These are phyloP conservation scores for Thalassiosira livingstoniorum DNA, from an alignment of 352 stramenopile species.

Conservation along the genomic window DNA sequence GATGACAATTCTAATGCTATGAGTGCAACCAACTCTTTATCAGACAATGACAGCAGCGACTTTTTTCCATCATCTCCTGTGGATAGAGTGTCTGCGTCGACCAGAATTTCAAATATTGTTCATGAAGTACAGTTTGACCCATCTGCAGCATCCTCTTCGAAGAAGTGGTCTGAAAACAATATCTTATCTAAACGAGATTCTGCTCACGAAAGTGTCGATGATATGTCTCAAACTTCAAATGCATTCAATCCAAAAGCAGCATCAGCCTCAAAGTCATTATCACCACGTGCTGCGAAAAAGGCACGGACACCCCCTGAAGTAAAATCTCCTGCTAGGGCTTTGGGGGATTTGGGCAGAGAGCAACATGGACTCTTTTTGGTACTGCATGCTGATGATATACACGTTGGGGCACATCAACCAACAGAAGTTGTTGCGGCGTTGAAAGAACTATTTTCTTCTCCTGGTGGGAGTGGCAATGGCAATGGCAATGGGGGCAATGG, in stretches of 20 bases:
- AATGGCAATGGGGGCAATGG: conserved; percentile 71
- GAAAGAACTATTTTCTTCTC: conserved; percentile 76
- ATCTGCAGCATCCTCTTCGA: conserved; percentile 45
- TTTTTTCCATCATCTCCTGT: neutral
- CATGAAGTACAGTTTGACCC: conserved; percentile 62
- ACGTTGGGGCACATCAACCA: conserved; percentile 72
- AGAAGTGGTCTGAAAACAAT: conserved; percentile 26
- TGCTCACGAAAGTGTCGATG: conserved; percentile 1
- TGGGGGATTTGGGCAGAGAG: conserved; percentile 75
- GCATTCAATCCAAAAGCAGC: conserved; percentile 55
- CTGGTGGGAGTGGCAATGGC: too few species aligned
- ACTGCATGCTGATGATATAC: conserved; percentile 93
- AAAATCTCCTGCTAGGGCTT: conserved; percentile 53
- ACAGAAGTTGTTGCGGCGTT: conserved; percentile 83
- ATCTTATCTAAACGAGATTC: conserved; percentile 14
- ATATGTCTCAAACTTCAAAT: neutral
- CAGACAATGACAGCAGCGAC: neutral
- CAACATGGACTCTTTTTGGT: conserved; percentile 90
- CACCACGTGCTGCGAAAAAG: conserved; percentile 37
- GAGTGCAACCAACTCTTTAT: neutral
- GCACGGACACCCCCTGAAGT: conserved; percentile 18
- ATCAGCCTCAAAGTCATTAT: conserved; percentile 2
- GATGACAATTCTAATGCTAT: conserved; percentile 10
- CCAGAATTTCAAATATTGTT: conserved; percentile 1
- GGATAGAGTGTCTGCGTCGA: neutral